Percentiles rank a stretch among this genome's conserved stretches.
These are phyloP conservation scores for Suillus discolor DNA, from an alignment of 768 basidiomycete genomes.

Conservation along the genomic window DNA sequence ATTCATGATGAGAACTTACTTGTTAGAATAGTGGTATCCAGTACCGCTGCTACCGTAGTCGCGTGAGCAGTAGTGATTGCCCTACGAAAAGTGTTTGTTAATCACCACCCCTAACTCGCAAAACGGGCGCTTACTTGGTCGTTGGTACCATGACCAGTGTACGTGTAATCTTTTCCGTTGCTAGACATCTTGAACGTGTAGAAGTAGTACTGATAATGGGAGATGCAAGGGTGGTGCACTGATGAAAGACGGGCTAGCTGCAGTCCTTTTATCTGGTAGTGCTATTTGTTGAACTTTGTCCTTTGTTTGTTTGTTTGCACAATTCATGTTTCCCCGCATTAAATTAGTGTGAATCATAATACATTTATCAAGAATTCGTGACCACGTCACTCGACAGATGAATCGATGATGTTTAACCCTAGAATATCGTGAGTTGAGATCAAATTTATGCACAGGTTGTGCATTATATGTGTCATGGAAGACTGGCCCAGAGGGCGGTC, in stretches of 20 bases:
- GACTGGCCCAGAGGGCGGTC: neutral
- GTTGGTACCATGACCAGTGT: constrained; percentile 55
- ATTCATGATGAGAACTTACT: constrained; percentile 33
- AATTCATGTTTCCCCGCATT: neutral
- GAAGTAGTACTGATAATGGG: neutral
- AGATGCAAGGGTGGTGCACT: neutral
- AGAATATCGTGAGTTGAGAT: neutral
- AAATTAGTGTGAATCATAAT: too few species aligned
- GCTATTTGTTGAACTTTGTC: neutral
- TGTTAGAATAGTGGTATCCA: constrained; percentile 67
- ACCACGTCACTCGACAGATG: neutral
- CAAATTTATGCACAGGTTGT: neutral
- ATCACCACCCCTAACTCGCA: neutral
- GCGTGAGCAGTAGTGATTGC: constrained; percentile 63
- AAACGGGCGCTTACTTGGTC: constrained; percentile 38
- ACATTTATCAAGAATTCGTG: neutral
- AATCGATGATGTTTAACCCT: neutral
- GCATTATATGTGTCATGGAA: neutral
- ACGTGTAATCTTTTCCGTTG: constrained; percentile 36
- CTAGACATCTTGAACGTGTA: neutral
- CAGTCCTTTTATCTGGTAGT: neutral
- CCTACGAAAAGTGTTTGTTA: constrained; percentile 35
- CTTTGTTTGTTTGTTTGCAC: neutral
- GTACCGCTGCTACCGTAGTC: constrained; percentile 42
- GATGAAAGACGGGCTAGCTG: neutral